Percentiles rank a stretch among this genome's conserved stretches.
phyloP scores from a whole-genome alignment of 129 eudicot genomes.

The Heracleum sosnowskyi region DNA sequence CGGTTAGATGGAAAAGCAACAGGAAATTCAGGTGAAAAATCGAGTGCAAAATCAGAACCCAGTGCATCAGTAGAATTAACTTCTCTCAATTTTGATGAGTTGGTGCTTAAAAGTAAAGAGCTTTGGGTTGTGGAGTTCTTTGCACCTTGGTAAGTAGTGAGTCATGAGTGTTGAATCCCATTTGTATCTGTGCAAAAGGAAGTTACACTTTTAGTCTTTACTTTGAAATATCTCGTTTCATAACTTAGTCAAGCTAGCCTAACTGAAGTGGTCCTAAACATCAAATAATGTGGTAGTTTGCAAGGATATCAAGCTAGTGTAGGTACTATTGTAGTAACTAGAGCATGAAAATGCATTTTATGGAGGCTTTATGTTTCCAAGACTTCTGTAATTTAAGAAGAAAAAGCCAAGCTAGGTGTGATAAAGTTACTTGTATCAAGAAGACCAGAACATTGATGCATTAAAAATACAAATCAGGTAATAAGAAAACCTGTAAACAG shows the following conservation, averaged over 20 bases:
- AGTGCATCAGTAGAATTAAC: slow-evolving; percentile 71
- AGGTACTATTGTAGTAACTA: not conserved
- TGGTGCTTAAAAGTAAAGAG: slow-evolving; percentile 80
- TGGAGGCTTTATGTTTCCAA: not conserved
- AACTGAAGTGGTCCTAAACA: not conserved
- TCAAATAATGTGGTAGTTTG: not conserved
- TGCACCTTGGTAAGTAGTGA: slow-evolving; percentile 77
- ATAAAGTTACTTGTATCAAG: not conserved
- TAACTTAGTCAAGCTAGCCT: not conserved
- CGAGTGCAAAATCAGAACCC: slow-evolving; percentile 70
- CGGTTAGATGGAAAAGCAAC: slow-evolving; percentile 69
- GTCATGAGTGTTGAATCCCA: not conserved
- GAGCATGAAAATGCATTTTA: not conserved
- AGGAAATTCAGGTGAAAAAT: slow-evolving; percentile 64
- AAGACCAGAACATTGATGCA: not conserved
- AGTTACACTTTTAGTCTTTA: not conserved
- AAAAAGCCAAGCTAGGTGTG: not conserved
- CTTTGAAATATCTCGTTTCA: not conserved
- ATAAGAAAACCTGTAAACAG: not conserved
- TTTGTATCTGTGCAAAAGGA: not conserved
- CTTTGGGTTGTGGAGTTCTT: slow-evolving; percentile 94
- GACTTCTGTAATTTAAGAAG: not conserved
- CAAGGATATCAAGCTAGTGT: not conserved
- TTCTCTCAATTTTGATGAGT: slow-evolving; percentile 79
- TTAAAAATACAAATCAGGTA: not conserved